These are phyloP conservation scores for Daucus carota DNA, from an alignment of 129 eudicot species.

Conservation along the genomic window DNA sequence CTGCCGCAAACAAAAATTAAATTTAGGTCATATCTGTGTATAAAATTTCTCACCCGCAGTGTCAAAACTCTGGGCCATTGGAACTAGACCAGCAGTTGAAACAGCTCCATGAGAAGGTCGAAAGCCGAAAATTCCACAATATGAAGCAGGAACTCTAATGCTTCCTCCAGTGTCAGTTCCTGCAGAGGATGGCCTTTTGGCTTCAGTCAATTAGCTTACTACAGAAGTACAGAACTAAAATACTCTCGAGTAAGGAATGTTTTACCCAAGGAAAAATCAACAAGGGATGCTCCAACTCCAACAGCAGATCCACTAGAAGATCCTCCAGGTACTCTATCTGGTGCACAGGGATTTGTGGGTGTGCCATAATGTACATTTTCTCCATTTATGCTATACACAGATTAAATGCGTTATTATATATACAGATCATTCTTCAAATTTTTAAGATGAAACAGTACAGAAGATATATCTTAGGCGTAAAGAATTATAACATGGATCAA, in stretches of 20 bases:
- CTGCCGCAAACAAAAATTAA: not conserved
- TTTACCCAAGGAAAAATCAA: constrained; percentile 76
- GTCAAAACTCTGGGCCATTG: constrained; percentile 97
- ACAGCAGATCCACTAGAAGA: constrained; percentile 98
- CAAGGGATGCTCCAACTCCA: constrained; percentile 72
- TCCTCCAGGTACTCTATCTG: constrained; percentile 90
- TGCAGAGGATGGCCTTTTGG: constrained; percentile 16
- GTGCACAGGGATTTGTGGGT: constrained; percentile 82
- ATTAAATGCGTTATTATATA: not conserved
- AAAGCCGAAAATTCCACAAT: constrained; percentile 78
- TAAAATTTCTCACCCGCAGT: constrained; percentile 53
- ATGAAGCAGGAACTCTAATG: constrained; percentile 90
- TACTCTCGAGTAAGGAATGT: not conserved
- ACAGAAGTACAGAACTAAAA: not conserved
- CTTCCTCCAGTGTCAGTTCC: constrained; percentile 99
- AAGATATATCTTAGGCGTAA: not conserved
- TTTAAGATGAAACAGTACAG: too few species aligned
- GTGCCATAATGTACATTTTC: constrained; percentile 80
- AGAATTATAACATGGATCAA: not conserved
- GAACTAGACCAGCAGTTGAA: constrained; percentile 60
- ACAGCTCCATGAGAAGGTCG: constrained; percentile 93
- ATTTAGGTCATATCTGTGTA: not conserved
- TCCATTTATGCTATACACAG: constrained; percentile 12
- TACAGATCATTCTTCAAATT: not conserved
- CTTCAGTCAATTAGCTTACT: not conserved